phyloP scores from a whole-genome alignment of 176 grass and related monocot genomes.

The barley (Hordeum vulgare) region MorexV3_pseudomolecules_assembly NC_058518.1:466102269-466102768 shows the following conservation, averaged over 20 bases:
- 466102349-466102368: not conserved
- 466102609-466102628: not conserved
- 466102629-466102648: conserved; percentile 13
- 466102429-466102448: conserved; percentile 4
- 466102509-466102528: not conserved
- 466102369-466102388: not conserved
- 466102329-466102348: not conserved
- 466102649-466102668: conserved; percentile 33
- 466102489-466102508: too few relatives aligned
- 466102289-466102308: not conserved
- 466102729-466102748: conserved; percentile 2
- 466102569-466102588: not conserved
- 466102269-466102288: not conserved
- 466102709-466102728: conserved; percentile 16
- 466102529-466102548: not conserved
- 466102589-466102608: not conserved
- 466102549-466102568: not conserved
- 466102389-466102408: conserved; percentile 19
- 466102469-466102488: not conserved
- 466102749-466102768: not conserved
- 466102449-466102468: not conserved
- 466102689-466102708: not conserved
- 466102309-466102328: not conserved
- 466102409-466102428: not conserved
- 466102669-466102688: conserved; percentile 16